These are phyloP conservation scores for Cercospora beticola DNA, from an alignment of 2,329 filamentous ascomycete genomes.

Conservation along the genomic window DNA sequence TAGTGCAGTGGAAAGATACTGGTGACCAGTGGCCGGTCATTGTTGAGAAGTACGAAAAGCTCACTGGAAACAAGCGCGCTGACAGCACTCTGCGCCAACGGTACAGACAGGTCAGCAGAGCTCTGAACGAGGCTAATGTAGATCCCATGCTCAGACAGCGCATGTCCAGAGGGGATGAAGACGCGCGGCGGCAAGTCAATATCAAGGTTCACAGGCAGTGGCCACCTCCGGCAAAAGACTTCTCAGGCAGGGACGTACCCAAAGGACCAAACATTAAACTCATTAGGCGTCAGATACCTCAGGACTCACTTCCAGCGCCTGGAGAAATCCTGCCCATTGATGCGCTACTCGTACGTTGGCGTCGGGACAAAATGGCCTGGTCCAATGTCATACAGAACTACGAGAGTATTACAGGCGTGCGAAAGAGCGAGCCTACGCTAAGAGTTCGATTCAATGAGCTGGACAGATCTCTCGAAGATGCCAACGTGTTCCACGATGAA, in stretches of 20 bases:
- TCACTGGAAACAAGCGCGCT: slow-evolving; percentile 3
- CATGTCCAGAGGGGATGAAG: slow-evolving; percentile 12
- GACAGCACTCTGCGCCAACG: slow-evolving; percentile 16
- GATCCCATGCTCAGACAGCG: slow-evolving; percentile 1
- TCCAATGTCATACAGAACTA: slow-evolving; percentile 4
- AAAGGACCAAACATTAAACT: neutral
- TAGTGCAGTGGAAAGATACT: slow-evolving; percentile 20
- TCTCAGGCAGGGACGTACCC: neutral
- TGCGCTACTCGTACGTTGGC: slow-evolving; percentile 17
- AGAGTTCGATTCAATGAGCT: slow-evolving; percentile 13
- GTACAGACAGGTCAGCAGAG: slow-evolving; percentile 11
- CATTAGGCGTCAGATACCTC: neutral
- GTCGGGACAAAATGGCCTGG: slow-evolving; percentile 12
- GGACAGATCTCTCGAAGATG: neutral
- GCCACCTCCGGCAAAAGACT: neutral
- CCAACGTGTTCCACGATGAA: slow-evolving; percentile 2
- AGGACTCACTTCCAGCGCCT: neutral
- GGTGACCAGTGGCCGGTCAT: slow-evolving; percentile 15
- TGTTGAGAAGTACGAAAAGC: neutral
- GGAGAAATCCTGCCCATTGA: slow-evolving; percentile 13
- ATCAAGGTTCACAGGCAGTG: neutral
- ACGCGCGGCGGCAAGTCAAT: slow-evolving; percentile 10
- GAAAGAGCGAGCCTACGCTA: neutral
- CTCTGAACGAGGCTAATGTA: slow-evolving; percentile 8
- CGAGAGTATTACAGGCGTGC: neutral